Conservation (phyloP, 352 stramenopile genomes). For the Globisporangium camurandrum region DNA sequence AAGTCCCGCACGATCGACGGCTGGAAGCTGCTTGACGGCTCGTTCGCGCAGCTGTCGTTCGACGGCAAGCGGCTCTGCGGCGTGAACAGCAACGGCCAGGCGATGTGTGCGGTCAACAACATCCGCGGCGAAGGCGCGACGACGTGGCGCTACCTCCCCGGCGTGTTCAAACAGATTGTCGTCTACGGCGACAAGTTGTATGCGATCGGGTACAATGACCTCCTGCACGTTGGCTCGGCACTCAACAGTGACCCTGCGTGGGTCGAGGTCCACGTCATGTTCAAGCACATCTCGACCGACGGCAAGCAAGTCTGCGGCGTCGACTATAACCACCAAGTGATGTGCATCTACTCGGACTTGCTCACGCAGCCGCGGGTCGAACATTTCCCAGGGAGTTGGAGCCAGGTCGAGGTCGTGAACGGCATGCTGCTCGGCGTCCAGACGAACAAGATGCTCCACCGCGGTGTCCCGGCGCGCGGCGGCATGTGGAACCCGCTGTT, state of each 20-base stretch:
- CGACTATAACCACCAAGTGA: neutral
- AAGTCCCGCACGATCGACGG: neutral
- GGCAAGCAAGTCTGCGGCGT: constrained; percentile 18
- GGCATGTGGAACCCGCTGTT: constrained; percentile 8
- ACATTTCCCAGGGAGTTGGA: constrained; percentile 7
- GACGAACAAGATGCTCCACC: neutral
- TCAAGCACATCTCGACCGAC: constrained; percentile 21
- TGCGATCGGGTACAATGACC: constrained; percentile 10
- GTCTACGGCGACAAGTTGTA: constrained; percentile 22
- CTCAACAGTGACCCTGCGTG: constrained; percentile 6
- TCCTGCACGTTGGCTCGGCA: constrained; percentile 7
- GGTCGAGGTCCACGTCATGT: constrained; percentile 2
- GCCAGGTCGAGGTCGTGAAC: constrained; percentile 13
- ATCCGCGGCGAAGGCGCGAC: constrained; percentile 9
- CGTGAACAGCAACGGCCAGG: constrained; percentile 14
- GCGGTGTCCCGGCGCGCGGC: constrained; percentile 5
- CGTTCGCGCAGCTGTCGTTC: constrained; percentile 20
- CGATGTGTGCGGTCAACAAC: constrained; percentile 19
- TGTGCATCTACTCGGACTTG: constrained; percentile 13
- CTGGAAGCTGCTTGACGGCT: constrained; percentile 16
- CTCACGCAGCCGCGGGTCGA: constrained; percentile 9
- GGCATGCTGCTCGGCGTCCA: constrained; percentile 7
- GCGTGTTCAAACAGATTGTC: constrained; percentile 17
- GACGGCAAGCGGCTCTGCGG: constrained; percentile 22
- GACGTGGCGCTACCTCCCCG: constrained; percentile 16